A percentile compares a stretch with the other conserved stretches of the same genome.
phyloP scores from a whole-genome alignment of 139 green algal genomes.

The Coelastrella sp. region DNA sequence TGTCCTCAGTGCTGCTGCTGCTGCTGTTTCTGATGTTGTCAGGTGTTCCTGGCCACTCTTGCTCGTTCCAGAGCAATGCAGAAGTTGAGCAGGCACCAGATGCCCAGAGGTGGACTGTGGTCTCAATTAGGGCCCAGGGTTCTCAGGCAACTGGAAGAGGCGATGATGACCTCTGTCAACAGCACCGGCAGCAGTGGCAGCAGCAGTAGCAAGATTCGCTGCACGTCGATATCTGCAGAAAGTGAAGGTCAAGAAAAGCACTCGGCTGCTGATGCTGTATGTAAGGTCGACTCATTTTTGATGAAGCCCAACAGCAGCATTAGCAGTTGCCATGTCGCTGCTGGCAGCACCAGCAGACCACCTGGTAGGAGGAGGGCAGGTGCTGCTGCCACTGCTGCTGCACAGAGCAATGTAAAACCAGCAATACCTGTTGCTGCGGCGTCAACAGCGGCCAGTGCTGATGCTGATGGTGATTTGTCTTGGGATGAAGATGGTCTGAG shows the following conservation, averaged over 20 bases:
- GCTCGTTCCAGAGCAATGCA: too few species aligned
- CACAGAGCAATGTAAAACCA: neutral
- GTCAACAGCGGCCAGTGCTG: neutral
- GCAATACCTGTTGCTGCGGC: too few species aligned
- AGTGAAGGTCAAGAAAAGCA: too few species aligned
- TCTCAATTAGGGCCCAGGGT: too few species aligned
- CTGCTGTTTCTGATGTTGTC: neutral
- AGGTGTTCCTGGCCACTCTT: too few species aligned
- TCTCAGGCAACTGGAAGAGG: neutral
- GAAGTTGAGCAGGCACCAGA: too few species aligned
- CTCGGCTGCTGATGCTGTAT: too few species aligned
- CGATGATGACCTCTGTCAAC: neutral
- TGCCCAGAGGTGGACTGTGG: too few species aligned
- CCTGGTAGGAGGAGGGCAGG: neutral
- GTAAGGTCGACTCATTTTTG: too few species aligned
- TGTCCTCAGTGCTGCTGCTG: too few species aligned
- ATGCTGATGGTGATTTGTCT: neutral
- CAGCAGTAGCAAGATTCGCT: neutral
- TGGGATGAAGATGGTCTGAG: constrained; percentile 33
- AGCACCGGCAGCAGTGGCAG: constrained; percentile 12
- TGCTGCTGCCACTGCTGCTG: constrained; percentile 13
- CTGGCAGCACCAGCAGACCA: constrained; percentile 14
- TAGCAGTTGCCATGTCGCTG: neutral
- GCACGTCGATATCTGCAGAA: too few species aligned
- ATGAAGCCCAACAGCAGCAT: neutral